These are phyloP conservation scores for Scytalidium lignicola DNA, from an alignment of 2,329 filamentous ascomycete species.

Conservation along the genomic window DNA sequence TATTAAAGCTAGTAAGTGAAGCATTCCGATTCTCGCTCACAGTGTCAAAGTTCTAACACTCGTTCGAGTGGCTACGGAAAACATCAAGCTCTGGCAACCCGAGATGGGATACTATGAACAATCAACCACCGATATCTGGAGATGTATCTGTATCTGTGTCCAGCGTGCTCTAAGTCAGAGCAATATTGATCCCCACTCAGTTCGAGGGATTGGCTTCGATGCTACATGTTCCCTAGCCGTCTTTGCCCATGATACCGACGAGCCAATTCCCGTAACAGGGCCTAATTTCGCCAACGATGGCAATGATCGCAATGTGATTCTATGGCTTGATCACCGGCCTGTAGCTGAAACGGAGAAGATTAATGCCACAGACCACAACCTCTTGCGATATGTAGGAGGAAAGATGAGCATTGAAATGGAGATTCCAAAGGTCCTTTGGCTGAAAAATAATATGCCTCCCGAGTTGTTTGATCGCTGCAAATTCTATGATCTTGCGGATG, in stretches of 20 bases:
- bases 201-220: constrained; percentile 93
- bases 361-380: constrained; percentile 86
- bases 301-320: constrained; percentile 88
- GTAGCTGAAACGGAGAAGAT: constrained; percentile 88
- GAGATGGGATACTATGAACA: constrained; percentile 81
- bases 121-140: constrained; percentile 97
- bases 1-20: constrained; percentile 55
- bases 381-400: constrained; percentile 92
- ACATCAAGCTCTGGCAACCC: constrained; percentile 77
- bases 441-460: constrained; percentile 96
- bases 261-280: constrained; percentile 85
- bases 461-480: constrained; percentile 90
- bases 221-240: constrained; percentile 97
- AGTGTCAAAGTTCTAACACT: constrained; percentile 4
- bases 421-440: constrained; percentile 95
- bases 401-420: constrained; percentile 99
- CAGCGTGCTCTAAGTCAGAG: constrained; percentile 78
- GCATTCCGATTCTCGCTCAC: not conserved
- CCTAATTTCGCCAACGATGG: constrained; percentile 76
- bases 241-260: constrained; percentile 82
- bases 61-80: constrained; percentile 56
- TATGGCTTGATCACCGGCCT: constrained; percentile 96
- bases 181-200: constrained; percentile 66
- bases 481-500: constrained; percentile 93
- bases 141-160: constrained; percentile 85